A percentile compares a stretch with the other conserved stretches of the same genome.
These are phyloP conservation scores for Meyerozyma elateridarum DNA, from an alignment of 1,139 yeast species.

Conservation along the genomic window DNA sequence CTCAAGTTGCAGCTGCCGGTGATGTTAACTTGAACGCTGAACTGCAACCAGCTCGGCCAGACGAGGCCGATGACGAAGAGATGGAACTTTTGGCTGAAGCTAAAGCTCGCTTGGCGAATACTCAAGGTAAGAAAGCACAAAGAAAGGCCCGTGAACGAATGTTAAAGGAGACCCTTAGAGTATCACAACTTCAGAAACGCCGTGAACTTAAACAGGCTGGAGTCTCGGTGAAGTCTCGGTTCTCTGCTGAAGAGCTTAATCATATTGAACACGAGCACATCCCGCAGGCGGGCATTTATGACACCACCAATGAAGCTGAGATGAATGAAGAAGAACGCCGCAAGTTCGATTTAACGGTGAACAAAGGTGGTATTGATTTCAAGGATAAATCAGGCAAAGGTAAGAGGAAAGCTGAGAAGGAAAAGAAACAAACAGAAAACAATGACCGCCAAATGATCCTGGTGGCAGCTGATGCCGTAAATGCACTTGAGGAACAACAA, in stretches of 20 bases:
- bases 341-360: conserved; percentile 44
- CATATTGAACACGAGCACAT: conserved; percentile 76
- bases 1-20: conserved; percentile 29
- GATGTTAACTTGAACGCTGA: conserved; percentile 72
- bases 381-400: conserved; percentile 34
- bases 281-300: conserved; percentile 71
- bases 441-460: conserved; percentile 18
- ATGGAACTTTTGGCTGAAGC: conserved; percentile 93
- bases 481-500: conserved; percentile 30
- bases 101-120: conserved; percentile 82
- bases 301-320: conserved; percentile 53
- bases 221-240: conserved; percentile 20
- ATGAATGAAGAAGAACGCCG: conserved; percentile 33
- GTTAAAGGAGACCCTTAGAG: conserved; percentile 64
- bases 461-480: conserved; percentile 33
- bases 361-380: conserved; percentile 44
- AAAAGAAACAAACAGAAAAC: conserved; percentile 19
- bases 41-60: conserved; percentile 79
- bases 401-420: conserved; percentile 25
- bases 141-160: conserved; percentile 84
- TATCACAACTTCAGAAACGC: conserved; percentile 75
- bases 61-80: conserved; percentile 80
- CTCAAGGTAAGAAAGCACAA: conserved; percentile 93
- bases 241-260: conserved; percentile 1
- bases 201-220: conserved; percentile 88